Evolutionary conservation across 2,329 filamentous ascomycete genomes (phyloP), one percentile per base, ranked within the genome.

Genomic region (Tolypocladium ophioglossoides): DNA sequence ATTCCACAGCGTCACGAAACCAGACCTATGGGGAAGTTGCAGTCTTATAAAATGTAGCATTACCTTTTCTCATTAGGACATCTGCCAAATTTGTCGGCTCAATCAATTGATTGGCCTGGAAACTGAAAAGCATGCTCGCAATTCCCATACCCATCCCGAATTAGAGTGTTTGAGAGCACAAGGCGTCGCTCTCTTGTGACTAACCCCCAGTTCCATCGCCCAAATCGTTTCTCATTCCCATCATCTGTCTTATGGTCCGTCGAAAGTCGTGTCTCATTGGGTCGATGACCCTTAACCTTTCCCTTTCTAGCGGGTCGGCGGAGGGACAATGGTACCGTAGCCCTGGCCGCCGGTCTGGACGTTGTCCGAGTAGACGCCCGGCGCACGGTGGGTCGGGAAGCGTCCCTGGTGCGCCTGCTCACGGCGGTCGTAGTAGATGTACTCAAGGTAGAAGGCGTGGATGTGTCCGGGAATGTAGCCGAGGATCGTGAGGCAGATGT

Each of bases 361-460:
- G 38, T 80, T 79, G 38, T 87, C 78, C 62, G 83, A 87, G 67
- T 86, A 91, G 20, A 91, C 79, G 32, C 86, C 86, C 0, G 87
- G 83, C 1, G 86, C 86, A 2, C 75, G 77, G 10, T 70, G 64
- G 4, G 75, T 72, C 22, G 77, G 72, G 56, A 77, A 76, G 12
- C 76, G 73, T 6, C 86, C 86, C 37, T 79, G 73, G 48, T 76
- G 71, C 2, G 78, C 77, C 66, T 84, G 79, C 61, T 89, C 84
- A 52, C 78, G 79, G 40, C 86, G 85, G 63, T 89, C 82, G 69
- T 86, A 92, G 73, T 91, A 95, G 58, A 95, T 76, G 67, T 91
- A 95, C 70, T 91, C 83, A 57, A 90, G 61, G 67, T 91, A 94
- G 69, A 91, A 91, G 46, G 87, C 87, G 66, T 91, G 85, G 44